phyloP scores from a whole-genome alignment of 257 asterid genomes.

The Solanum ossicruentum region DNA sequence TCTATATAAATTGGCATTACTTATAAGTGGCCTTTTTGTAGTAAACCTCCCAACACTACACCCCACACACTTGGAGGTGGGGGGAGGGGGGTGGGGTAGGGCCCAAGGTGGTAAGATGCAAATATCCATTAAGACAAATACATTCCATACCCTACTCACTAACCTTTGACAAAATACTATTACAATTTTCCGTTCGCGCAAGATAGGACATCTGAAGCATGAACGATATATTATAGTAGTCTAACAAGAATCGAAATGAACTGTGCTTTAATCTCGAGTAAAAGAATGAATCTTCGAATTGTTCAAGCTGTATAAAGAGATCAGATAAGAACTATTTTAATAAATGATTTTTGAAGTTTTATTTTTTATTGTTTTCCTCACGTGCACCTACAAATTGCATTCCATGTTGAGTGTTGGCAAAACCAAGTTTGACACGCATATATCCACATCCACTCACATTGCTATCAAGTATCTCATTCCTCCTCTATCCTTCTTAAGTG shows the following conservation, averaged over 20 bases:
- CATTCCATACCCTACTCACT: background rate
- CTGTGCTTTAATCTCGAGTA: background rate
- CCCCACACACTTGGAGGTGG: background rate
- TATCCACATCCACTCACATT: background rate
- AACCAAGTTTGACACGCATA: background rate
- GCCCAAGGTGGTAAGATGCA: background rate
- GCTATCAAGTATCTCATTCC: background rate
- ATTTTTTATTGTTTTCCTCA: background rate
- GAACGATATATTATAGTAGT: background rate
- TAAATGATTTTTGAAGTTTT: background rate
- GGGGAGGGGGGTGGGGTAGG: background rate
- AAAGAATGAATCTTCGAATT: background rate
- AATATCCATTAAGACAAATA: background rate
- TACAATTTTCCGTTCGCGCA: background rate
- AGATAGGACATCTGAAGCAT: background rate
- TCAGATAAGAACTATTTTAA: too few relatives aligned
- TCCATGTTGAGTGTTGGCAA: background rate
- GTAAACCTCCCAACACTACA: background rate
- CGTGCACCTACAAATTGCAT: background rate
- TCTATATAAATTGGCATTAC: background rate
- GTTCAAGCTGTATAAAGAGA: background rate
- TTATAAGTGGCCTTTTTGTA: slow-evolving; percentile 1
- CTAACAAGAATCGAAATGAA: background rate
- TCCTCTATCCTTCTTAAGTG: background rate
- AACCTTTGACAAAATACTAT: background rate